Conservation (phyloP, 164 flowering plant genomes). For the Protea cynaroides region DNA sequence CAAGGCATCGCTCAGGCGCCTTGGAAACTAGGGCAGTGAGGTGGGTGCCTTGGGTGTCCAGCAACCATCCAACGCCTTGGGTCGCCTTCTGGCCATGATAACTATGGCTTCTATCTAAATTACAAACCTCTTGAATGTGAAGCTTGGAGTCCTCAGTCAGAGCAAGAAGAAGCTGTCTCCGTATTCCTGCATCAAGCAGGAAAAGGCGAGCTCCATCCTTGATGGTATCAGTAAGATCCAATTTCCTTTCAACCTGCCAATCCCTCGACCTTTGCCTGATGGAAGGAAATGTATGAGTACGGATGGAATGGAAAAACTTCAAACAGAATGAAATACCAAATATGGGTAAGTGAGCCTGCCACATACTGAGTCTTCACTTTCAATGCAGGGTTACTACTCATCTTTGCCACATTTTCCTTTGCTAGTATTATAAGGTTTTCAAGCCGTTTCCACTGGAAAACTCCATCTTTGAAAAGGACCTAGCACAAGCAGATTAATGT, state of each 20-base stretch:
- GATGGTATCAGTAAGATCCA: conserved; percentile 92
- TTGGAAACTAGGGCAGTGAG: no score
- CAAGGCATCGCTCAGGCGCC: no score
- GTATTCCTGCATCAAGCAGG: conserved; percentile 79
- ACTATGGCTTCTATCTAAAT: not conserved
- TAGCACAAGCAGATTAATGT: conserved; percentile 17
- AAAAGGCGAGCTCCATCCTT: conserved; percentile 95
- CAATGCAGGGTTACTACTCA: conserved; percentile 93
- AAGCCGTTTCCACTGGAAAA: conserved; percentile 96
- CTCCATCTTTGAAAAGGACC: conserved; percentile 95
- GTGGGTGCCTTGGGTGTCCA: no score
- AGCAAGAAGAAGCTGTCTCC: conserved; percentile 87
- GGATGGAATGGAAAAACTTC: conserved; percentile 1
- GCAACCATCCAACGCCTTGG: not conserved
- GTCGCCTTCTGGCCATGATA: no score
- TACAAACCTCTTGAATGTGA: conserved; percentile 86
- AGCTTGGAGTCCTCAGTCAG: conserved; percentile 94
- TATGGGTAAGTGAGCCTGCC: not conserved
- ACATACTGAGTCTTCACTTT: conserved; percentile 49
- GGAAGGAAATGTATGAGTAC: not conserved
- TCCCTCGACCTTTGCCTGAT: conserved; percentile 42
- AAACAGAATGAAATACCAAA: conserved; percentile 4
- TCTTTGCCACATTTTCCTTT: conserved; percentile 86
- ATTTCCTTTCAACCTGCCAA: conserved; percentile 43
- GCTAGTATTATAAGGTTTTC: conserved; percentile 91